Evolutionary conservation across 2,329 filamentous ascomycete genomes (phyloP).

Genomic region (Zasmidium cellare): DNA sequence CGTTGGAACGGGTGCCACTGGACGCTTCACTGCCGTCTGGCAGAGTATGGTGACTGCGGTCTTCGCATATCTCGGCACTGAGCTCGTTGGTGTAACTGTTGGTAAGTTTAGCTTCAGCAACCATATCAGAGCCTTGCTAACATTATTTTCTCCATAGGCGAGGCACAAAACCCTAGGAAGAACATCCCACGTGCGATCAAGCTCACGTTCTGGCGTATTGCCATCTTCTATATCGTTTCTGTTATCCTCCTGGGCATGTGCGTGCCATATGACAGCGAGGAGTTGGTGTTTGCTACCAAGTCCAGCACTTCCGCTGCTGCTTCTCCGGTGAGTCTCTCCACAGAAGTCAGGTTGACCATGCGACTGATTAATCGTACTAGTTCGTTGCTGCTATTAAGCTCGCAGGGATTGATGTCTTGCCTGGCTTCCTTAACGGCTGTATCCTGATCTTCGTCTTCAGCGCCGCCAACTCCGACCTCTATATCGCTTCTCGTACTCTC

Average conservation of each 20-base stretch:
- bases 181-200: slow-evolving; percentile 77
- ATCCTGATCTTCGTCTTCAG: slow-evolving; percentile 76
- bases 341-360: background rate
- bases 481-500: slow-evolving; percentile 60
- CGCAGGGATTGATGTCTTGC: slow-evolving; percentile 62
- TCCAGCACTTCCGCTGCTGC: slow-evolving; percentile 51
- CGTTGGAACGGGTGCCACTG: slow-evolving; percentile 34
- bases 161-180: slow-evolving; percentile 71
- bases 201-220: slow-evolving; percentile 78
- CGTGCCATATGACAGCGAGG: slow-evolving; percentile 67
- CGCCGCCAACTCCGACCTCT: slow-evolving; percentile 75
- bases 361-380: background rate
- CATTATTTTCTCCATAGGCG: slow-evolving; percentile 6
- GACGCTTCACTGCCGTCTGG: slow-evolving; percentile 48
- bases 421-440: slow-evolving; percentile 70
- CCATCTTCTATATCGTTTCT: slow-evolving; percentile 75
- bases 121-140: no score
- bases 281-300: slow-evolving; percentile 61
- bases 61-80: slow-evolving; percentile 76
- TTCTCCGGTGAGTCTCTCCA: slow-evolving; percentile 50
- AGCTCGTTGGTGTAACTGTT: slow-evolving; percentile 75
- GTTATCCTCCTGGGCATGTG: slow-evolving; percentile 76
- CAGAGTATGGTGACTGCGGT: slow-evolving; percentile 67
- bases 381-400: slow-evolving; percentile 73
- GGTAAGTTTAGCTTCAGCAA: slow-evolving; percentile 53